phyloP scores from a whole-genome alignment of 2,329 filamentous ascomycete genomes.

The Sclerotinia trifoliorum region DNA sequence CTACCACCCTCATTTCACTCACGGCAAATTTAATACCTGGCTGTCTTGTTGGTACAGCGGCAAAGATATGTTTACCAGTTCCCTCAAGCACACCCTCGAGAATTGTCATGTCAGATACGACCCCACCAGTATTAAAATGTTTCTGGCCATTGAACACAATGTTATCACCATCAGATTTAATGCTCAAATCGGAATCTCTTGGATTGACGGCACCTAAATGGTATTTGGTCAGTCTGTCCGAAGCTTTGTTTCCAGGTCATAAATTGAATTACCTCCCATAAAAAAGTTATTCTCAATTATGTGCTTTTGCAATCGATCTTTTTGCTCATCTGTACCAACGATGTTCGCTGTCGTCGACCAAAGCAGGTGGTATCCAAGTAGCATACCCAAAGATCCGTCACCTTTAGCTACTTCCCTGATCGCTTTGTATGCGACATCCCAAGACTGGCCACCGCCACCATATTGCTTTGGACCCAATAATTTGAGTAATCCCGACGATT shows the following conservation, averaged over 20 bases:
- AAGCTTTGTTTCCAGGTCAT: background rate
- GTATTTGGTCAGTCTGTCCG: background rate
- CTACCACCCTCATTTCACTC: slow-evolving; percentile 19
- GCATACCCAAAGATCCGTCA: slow-evolving; percentile 65
- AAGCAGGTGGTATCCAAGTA: slow-evolving; percentile 63
- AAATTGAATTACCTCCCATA: slow-evolving; percentile 50
- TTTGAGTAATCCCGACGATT: slow-evolving; percentile 51
- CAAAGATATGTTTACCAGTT: slow-evolving; percentile 61
- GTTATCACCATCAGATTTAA: slow-evolving; percentile 53
- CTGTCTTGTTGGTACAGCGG: slow-evolving; percentile 57
- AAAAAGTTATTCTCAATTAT: slow-evolving; percentile 66
- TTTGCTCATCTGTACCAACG: slow-evolving; percentile 59
- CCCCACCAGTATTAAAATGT: slow-evolving; percentile 66
- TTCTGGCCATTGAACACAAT: slow-evolving; percentile 62
- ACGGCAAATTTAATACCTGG: slow-evolving; percentile 53
- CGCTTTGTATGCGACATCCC: slow-evolving; percentile 56
- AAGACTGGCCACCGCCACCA: slow-evolving; percentile 53
- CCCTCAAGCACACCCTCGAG: slow-evolving; percentile 61
- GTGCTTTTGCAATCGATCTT: slow-evolving; percentile 53
- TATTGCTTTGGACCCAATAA: slow-evolving; percentile 50
- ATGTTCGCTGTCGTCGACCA: slow-evolving; percentile 62
- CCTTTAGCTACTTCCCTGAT: slow-evolving; percentile 63
- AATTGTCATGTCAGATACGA: slow-evolving; percentile 64
- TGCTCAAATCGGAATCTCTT: slow-evolving; percentile 59
- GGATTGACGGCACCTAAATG: slow-evolving; percentile 58